Evolutionary conservation across 768 basidiomycete genomes (phyloP), one percentile per base, ranked within the genome.

Genomic region (Termitomyces sp.): DNA sequence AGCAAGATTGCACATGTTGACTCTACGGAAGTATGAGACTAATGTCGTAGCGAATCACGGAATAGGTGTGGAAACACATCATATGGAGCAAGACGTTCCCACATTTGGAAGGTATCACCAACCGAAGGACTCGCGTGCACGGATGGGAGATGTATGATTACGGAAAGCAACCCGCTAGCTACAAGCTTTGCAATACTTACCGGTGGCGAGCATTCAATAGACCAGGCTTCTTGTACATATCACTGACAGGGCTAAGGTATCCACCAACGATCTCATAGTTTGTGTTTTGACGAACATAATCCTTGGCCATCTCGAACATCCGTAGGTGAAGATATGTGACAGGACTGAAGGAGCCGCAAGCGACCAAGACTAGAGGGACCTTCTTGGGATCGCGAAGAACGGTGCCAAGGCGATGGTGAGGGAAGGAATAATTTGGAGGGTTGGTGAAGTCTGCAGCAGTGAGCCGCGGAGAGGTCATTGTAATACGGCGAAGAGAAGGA

Each of bases 231-330:
- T 94, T 92, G 85, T 99, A 99, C 78, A 82, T 78, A 78, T 96
- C 94, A 67, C 86, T 89, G 69, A 99, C 97, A 33, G 97, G 96
- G 64, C 94, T 96, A 66, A 98, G 85, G 75, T 98, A 98, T 2
- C 94, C 94, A 28, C 90, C 97, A 66, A 98, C 80, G 65, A 99
- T 91, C 73, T 97, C 93, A 66, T 92, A 97, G 62, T 90, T 78
- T 49, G 92, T 94, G 71, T 94, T 92, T 65, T 94, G 90, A 52
- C 92, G 85, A 54, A 91, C 85, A 67, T 94, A 94, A 78, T 98
- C 97, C 74, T 89, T 90, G 56, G 96, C 97, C 97, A 99, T 98
- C 71, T 98, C 97, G 73, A 98, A 99, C 94, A 99, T 98, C 64
- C 97, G 91, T 60, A 98, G 84, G 68, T 97, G 94, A 52, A 96